Conservation (phyloP, 768 basidiomycete genomes). For the Suillus spraguei region DNA sequence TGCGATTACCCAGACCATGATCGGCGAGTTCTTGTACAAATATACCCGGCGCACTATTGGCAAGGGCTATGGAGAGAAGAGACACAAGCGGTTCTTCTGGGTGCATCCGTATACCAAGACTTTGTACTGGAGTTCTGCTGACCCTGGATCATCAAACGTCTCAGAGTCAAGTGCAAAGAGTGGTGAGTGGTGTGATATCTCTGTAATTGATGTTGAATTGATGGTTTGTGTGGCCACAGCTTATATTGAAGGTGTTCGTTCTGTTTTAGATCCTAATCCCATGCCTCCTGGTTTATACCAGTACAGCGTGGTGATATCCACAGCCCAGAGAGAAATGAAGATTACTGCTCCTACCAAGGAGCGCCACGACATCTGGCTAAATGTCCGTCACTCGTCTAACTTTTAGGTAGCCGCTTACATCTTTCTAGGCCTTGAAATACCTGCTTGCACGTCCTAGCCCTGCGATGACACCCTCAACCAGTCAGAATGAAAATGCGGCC, state of each 20-base stretch:
- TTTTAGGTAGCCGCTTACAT: slow-evolving; percentile 12
- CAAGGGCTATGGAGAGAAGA: slow-evolving; percentile 85
- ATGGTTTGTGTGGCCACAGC: slow-evolving; percentile 47
- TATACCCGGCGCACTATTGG: slow-evolving; percentile 90
- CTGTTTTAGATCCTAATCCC: slow-evolving; percentile 94
- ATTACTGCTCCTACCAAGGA: slow-evolving; percentile 97
- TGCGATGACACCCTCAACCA: slow-evolving; percentile 24
- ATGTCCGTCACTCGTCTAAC: slow-evolving; percentile 50
- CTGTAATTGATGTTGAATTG: slow-evolving; percentile 13
- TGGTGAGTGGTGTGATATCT: slow-evolving; percentile 58
- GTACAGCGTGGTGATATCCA: slow-evolving; percentile 91
- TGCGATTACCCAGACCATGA: slow-evolving; percentile 99
- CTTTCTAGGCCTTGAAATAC: slow-evolving; percentile 82
- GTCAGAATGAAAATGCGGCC: slow-evolving; percentile 32
- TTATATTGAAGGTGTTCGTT: slow-evolving; percentile 89
- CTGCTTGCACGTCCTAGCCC: slow-evolving; percentile 75
- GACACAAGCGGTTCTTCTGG: slow-evolving; percentile 98
- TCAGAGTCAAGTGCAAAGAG: slow-evolving; percentile 95
- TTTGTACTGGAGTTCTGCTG: slow-evolving; percentile 93
- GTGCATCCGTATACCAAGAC: slow-evolving; percentile 99
- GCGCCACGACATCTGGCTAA: slow-evolving; percentile 96
- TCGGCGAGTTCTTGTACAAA: slow-evolving; percentile 98
- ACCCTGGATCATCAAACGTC: slow-evolving; percentile 87
- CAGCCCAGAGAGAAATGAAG: slow-evolving; percentile 96
- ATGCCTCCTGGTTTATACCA: slow-evolving; percentile 92